Conservation (phyloP, 2,329 filamentous ascomycete genomes). For the Alternaria brassicicola region DNA sequence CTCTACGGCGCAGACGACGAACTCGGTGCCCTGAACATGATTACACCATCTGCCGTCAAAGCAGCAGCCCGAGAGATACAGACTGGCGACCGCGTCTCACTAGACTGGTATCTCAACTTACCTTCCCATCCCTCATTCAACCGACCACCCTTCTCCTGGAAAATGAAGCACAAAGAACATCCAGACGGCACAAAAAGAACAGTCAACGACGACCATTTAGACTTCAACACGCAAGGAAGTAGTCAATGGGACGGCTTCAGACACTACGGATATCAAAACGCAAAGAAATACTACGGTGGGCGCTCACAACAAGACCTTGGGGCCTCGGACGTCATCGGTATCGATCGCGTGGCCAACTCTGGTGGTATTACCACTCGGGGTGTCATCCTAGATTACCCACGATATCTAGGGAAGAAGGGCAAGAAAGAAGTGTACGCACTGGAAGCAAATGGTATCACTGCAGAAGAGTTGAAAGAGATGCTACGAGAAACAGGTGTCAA, state of each 20-base stretch:
- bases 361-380: constrained; percentile 42
- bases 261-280: constrained; percentile 52
- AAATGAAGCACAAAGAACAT: constrained; percentile 33
- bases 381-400: constrained; percentile 43
- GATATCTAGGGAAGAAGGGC: constrained; percentile 32
- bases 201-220: constrained; percentile 48
- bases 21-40: constrained; percentile 61
- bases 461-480: constrained; percentile 39
- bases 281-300: constrained; percentile 53
- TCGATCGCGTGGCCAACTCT: constrained; percentile 44
- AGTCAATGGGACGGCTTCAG: constrained; percentile 51
- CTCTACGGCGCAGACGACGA: constrained; percentile 60
- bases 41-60: constrained; percentile 56
- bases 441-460: constrained; percentile 29
- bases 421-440: constrained; percentile 28
- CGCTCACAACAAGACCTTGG: constrained; percentile 50
- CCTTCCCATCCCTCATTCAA: constrained; percentile 49
- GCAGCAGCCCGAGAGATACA: constrained; percentile 55
- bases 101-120: constrained; percentile 52
- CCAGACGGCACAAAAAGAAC: constrained; percentile 37
- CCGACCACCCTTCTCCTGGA: constrained; percentile 39
- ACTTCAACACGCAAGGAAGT: constrained; percentile 49
- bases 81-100: constrained; percentile 46
- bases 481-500: constrained; percentile 42
- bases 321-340: constrained; percentile 48